These are phyloP conservation scores for Forsythia viridissima DNA, from an alignment of 257 asterid genomes.

Conservation along the genomic window DNA sequence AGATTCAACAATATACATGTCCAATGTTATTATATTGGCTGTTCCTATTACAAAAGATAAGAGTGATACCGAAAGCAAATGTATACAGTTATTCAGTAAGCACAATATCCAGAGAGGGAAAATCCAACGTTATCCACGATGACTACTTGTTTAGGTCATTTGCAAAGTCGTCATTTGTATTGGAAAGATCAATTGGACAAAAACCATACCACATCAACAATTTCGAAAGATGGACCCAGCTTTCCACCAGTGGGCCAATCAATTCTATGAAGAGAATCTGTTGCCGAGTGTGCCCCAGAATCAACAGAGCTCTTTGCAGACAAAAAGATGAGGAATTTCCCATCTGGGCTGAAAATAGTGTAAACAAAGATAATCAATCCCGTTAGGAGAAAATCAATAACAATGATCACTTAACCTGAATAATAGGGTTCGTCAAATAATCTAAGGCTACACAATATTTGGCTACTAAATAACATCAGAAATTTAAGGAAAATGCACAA, in stretches of 20 bases:
- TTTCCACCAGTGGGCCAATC: constrained; percentile 75
- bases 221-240: constrained; percentile 39
- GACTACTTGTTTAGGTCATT: constrained; percentile 1
- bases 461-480: background rate
- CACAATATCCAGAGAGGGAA: background rate
- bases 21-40: background rate
- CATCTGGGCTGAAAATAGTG: constrained; percentile 73
- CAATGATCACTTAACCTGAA: background rate
- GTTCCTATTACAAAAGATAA: background rate
- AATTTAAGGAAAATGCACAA: background rate
- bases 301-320: constrained; percentile 78
- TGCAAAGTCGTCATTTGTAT: background rate
- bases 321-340: constrained; percentile 70
- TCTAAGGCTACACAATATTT: background rate
- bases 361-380: background rate
- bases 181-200: constrained; percentile 5
- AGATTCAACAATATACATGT: background rate
- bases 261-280: constrained; percentile 79
- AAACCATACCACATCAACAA: constrained; percentile 68
- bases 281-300: constrained; percentile 82
- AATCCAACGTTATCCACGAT: background rate
- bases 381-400: background rate
- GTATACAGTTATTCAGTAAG: background rate
- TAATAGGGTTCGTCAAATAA: background rate
- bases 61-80: background rate